A percentile compares a stretch with the other conserved stretches of the same genome.
phyloP scores from a whole-genome alignment of 805 yeast species.

The Spathaspora passalidarum region DNA sequence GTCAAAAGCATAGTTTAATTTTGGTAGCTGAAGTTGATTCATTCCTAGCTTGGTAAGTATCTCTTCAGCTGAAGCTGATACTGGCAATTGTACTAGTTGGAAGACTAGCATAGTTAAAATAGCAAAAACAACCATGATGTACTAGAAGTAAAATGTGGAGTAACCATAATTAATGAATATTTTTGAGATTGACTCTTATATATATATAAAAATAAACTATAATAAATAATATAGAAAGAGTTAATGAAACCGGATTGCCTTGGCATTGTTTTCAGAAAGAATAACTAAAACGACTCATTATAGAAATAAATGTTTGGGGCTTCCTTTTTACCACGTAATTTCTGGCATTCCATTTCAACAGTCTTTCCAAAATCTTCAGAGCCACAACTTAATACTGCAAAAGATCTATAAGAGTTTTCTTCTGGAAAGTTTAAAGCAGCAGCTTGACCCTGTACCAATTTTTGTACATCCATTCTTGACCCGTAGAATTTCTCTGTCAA shows the following conservation, averaged over 20 bases:
- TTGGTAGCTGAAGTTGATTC: slow-evolving; percentile 74
- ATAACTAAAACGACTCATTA: slow-evolving; percentile 36
- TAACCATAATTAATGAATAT: too few species aligned
- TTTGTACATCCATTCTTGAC: neutral
- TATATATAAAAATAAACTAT: too few species aligned
- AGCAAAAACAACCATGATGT: neutral
- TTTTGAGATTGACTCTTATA: too few species aligned
- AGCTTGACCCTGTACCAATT: neutral
- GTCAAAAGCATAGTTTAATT: slow-evolving; percentile 77
- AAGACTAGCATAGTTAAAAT: neutral
- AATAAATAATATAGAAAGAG: too few species aligned
- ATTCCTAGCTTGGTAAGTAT: neutral
- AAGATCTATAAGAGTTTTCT: slow-evolving; percentile 16
- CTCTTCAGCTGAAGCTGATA: neutral
- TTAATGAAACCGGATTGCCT: neutral
- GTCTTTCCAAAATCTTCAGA: slow-evolving; percentile 28
- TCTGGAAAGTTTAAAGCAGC: slow-evolving; percentile 1
- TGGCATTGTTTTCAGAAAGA: neutral
- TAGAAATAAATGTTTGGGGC: slow-evolving; percentile 43
- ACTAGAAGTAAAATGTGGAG: too few species aligned
- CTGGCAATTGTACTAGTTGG: neutral
- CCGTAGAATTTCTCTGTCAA: neutral
- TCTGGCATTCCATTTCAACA: slow-evolving; percentile 28
- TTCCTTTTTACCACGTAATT: slow-evolving; percentile 19
- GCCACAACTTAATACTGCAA: slow-evolving; percentile 44